Base-by-base conservation (phyloP, 202 grass and related monocot genomes). In the Schoenoplectus tabernaemontani region DNA sequence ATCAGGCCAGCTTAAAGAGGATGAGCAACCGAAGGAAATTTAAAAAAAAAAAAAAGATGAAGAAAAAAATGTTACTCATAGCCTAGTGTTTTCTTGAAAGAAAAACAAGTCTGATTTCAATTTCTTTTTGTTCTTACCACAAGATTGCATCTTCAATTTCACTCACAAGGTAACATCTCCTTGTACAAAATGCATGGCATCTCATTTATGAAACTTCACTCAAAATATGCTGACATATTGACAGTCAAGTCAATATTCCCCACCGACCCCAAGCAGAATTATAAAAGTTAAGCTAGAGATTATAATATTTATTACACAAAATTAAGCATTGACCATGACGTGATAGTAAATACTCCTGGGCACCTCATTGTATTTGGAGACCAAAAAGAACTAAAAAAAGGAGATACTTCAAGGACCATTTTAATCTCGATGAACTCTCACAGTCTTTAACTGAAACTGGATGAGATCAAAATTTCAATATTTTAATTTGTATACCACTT, bases 301-400 rank as follows among this genome's bases (percentile, higher is more conserved):
- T 22, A 44, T 62, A 46, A 24, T 26, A 30, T 74, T 74, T 10
- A 74, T 74, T 74, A 33, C 47, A 8, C 33, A 53, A 28, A 28
- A 34, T 75, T 75, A 78, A 78, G 76, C 76, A 37, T 78, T 62
- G 54, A 78, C 51, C 76, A 62, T 28, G 57, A 41, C 43, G 10
- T 61, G 17, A 62, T 46, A 75, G 26, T 26, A 54, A 54, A 56
- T 23, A 32, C 47, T 73, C 50, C 43, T 26, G 44, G 1, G 9
- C 65, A 46, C 7, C 64, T 43, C 65, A 69, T 12, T 46, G 20
- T 75, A 56, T 46, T 12, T 10, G 24, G 47, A 11, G 24, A 9
- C 47, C 23, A 10, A 75, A 75, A 73, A 13, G 30, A 67, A 28
- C 28, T 28, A 28, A 28, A 28, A 28, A 28, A 28, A 28, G 28